Percentiles rank a stretch among this genome's conserved stretches.
Evolutionary conservation across 2,329 filamentous ascomycete species (phyloP).

Genomic region (Ophiosphaerella narmari): DNA sequence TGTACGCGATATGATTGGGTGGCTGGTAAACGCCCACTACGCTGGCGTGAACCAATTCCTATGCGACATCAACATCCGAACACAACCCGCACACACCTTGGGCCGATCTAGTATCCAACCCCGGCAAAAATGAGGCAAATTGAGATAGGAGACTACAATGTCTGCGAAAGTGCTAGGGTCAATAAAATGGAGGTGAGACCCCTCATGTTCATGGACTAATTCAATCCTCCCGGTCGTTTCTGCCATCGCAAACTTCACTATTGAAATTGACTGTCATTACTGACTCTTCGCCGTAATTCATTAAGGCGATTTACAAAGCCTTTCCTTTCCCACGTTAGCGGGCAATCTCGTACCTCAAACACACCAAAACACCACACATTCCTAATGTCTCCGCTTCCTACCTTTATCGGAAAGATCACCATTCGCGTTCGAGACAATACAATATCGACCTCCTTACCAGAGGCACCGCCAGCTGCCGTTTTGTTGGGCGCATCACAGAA

Average conservation of each 20-base stretch:
- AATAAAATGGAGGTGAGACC: constrained; percentile 2
- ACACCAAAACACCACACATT: not conserved
- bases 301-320: not conserved
- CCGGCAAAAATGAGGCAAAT: not conserved
- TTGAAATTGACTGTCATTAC: constrained; percentile 9
- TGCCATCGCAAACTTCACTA: not conserved
- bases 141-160: constrained; percentile 5
- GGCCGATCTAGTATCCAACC: constrained; percentile 4
- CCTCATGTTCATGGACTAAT: constrained; percentile 5
- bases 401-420: not conserved
- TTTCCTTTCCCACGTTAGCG: not conserved
- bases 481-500: not conserved
- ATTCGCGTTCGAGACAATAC: not conserved
- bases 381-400: not conserved
- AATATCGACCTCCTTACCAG: constrained; percentile 5
- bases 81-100: constrained; percentile 8
- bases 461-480: constrained; percentile 15
- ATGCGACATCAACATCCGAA: constrained; percentile 18
- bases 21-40: constrained; percentile 9
- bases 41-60: constrained; percentile 23
- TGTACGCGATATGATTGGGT: constrained; percentile 15
- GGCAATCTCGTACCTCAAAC: too few species aligned
- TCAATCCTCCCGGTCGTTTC: not conserved
- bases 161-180: not conserved
- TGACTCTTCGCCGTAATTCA: not conserved